These are phyloP conservation scores for Batkoa obscura DNA, from an alignment of 371 early-diverging fungal species.

Conservation along the genomic window DNA sequence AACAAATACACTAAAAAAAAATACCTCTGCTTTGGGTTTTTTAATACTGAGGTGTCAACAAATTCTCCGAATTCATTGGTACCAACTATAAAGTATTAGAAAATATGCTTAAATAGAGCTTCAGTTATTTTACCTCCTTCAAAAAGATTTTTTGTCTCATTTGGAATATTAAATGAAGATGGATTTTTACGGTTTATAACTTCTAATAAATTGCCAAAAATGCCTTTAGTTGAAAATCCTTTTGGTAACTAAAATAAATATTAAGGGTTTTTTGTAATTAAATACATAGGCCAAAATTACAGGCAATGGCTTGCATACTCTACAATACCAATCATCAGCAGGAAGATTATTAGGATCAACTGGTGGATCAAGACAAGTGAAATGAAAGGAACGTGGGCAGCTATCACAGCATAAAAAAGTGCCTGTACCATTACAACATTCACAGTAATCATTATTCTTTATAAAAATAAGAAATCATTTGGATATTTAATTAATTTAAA, in stretches of 20 bases:
- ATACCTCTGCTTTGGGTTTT: neutral
- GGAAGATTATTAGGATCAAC: conserved; percentile 27
- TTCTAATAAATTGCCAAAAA: conserved; percentile 17
- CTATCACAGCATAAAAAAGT: conserved; percentile 51
- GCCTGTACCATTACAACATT: conserved; percentile 37
- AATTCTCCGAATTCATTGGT: neutral
- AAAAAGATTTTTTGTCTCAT: conserved; percentile 17
- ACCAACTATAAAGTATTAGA: neutral
- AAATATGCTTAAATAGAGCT: too few relatives aligned
- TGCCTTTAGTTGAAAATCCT: neutral
- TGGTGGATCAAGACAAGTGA: conserved; percentile 49
- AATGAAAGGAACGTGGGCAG: conserved; percentile 55
- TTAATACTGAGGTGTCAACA: neutral
- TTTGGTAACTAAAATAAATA: neutral
- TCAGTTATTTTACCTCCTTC: conserved; percentile 15
- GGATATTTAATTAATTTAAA: neutral
- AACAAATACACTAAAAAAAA: neutral
- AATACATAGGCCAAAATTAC: conserved; percentile 9
- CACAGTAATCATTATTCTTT: conserved; percentile 38
- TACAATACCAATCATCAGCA: conserved; percentile 43
- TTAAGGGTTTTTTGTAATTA: too few relatives aligned
- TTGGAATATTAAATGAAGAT: conserved; percentile 16
- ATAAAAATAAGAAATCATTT: neutral
- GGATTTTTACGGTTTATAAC: conserved; percentile 18
- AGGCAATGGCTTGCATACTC: conserved; percentile 22